Evolutionary conservation across 2,329 filamentous ascomycete species (phyloP), one percentile per base, ranked within the genome.

Genomic region (Ilyonectria mors-panacis): DNA sequence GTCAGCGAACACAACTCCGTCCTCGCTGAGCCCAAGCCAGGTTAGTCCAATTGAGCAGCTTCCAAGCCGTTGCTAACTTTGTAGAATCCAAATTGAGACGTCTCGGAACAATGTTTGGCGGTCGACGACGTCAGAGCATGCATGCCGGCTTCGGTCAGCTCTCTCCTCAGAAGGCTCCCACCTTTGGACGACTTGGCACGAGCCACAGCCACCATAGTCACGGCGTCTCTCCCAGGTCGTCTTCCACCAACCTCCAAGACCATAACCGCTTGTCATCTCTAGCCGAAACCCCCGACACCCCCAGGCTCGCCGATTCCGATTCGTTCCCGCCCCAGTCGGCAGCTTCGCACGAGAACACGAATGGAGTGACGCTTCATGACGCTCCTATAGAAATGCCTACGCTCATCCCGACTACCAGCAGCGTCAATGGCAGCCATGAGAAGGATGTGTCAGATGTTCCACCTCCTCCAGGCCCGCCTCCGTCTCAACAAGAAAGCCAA

Each of bases 81-180:
- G 4, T 23, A 75, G 88, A 89, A 74, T 88, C 87, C 63, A 89
- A 87, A 72, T 76, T 90, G 47, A 85, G 90, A 53, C 87, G 91
- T 62, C 85, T 94, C 59, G 91, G 92, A 17, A 93, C 91, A 13
- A 91, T 93, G 83, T 86, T 93, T 50, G 79, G 80, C 19, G 87
- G 88, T 30, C 85, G 90, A 23, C 83, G 90, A 66, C 85, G 91
- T 44, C 90, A 92, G 78, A 93, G 91, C 78, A 84, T 93, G 63
- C 85, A 93, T 79, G 86, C 85, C 68, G 83, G 91, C 47, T 91
- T 87, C 77, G 88, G 83, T 65, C 86, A 82, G 77, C 84, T 86
- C 73, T 91, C 86, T 0, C 85, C 87, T 2, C 81, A 83, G 39
- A 91, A 89, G 77, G 83, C 77, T 3, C 70, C 81, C 12, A 85